phyloP scores from a whole-genome alignment of 2,329 filamentous ascomycete species.

The Colletotrichum sp. region DNA sequence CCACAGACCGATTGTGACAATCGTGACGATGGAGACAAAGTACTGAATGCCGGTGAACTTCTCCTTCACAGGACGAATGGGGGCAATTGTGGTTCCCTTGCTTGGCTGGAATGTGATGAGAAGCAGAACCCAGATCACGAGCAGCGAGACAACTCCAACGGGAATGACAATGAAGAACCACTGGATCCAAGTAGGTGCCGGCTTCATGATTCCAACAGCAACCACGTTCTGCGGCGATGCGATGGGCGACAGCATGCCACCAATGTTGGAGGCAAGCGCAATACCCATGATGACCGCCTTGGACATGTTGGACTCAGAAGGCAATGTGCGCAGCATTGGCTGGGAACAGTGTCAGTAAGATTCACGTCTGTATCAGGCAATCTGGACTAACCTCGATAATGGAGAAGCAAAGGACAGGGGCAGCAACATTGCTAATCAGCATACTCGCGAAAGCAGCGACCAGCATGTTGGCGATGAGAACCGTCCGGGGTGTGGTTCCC shows the following conservation, averaged over 20 bases:
- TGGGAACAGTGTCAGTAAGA: conserved; percentile 37
- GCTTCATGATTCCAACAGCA: conserved; percentile 93
- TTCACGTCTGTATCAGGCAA: not conserved
- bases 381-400: conserved; percentile 82
- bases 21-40: conserved; percentile 86
- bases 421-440: conserved; percentile 98
- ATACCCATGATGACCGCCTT: conserved; percentile 96
- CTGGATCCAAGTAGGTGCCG: conserved; percentile 87
- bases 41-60: conserved; percentile 87
- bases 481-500: conserved; percentile 85
- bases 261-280: conserved; percentile 92
- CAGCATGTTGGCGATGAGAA: conserved; percentile 97
- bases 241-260: conserved; percentile 94
- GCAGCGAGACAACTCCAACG: conserved; percentile 86
- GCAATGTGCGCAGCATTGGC: conserved; percentile 93
- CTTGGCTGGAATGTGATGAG: conserved; percentile 86
- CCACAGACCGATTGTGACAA: conserved; percentile 89
- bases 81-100: conserved; percentile 85
- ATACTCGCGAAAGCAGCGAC: conserved; percentile 97
- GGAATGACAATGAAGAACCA: conserved; percentile 98
- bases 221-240: conserved; percentile 98
- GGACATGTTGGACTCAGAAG: conserved; percentile 88
- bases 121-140: conserved; percentile 88
- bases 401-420: conserved; percentile 94
- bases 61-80: conserved; percentile 89